phyloP scores from a whole-genome alignment of 352 stramenopile genomes.

The Globisporangium irregulare region DNA sequence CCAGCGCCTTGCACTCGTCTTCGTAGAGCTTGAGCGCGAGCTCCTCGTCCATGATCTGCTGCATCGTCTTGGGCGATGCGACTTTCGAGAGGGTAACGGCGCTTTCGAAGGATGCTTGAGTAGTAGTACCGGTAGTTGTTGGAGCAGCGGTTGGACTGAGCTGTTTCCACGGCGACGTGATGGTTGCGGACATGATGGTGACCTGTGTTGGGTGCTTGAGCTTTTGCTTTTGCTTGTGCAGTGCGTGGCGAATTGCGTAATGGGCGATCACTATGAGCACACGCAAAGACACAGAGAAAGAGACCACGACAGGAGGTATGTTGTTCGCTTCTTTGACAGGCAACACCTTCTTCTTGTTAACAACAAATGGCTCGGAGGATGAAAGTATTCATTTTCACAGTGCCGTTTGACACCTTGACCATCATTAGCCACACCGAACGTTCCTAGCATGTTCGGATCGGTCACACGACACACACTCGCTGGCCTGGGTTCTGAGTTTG shows the following conservation, averaged over 20 bases:
- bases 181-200: not conserved
- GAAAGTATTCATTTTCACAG: not conserved
- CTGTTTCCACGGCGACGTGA: slow-evolving; percentile 11
- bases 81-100: not conserved
- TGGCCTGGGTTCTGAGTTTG: no score
- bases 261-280: not conserved
- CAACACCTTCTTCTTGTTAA: no score
- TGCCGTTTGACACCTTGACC: not conserved
- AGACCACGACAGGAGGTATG: not conserved
- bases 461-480: not conserved
- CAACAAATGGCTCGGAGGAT: no score
- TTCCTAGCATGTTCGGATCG: slow-evolving; percentile 3
- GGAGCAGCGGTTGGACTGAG: not conserved
- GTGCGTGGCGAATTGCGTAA: slow-evolving; percentile 7
- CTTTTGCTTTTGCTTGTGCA: not conserved
- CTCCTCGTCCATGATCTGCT: slow-evolving; percentile 72
- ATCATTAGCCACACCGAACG: slow-evolving; percentile 7
- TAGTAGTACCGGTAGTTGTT: not conserved
- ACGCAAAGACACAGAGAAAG: not conserved
- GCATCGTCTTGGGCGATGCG: slow-evolving; percentile 24
- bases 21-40: slow-evolving; percentile 42
- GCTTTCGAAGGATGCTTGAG: not conserved
- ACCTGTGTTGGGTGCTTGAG: not conserved
- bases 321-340: no score
- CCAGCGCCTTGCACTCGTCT: slow-evolving; percentile 19